These are phyloP conservation scores for Metroxylon sagu DNA, from an alignment of 176 grass and related monocot genomes.

Conservation along the genomic window DNA sequence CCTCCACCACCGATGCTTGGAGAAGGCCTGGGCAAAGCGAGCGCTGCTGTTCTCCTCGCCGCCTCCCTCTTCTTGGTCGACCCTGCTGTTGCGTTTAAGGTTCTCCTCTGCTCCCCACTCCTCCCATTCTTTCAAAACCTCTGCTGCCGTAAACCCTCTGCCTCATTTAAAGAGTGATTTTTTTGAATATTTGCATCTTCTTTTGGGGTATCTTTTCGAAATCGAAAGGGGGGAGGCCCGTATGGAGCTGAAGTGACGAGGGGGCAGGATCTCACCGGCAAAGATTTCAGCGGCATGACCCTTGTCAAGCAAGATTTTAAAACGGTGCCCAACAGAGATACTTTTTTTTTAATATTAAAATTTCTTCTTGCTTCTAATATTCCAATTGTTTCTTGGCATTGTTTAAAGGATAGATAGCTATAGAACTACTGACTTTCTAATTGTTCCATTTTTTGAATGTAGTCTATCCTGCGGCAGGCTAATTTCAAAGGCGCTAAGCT, in stretches of 20 bases:
- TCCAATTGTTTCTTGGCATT: too few relatives aligned
- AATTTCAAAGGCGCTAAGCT: slow-evolving; percentile 81
- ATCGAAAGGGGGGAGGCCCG: slow-evolving; percentile 66
- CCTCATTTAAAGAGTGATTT: too few relatives aligned
- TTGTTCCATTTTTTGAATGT: slow-evolving; percentile 1
- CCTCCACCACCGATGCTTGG: too few relatives aligned
- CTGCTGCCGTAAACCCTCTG: background rate
- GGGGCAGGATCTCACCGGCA: slow-evolving; percentile 86
- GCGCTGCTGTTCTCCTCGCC: slow-evolving; percentile 47
- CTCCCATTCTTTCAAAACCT: background rate
- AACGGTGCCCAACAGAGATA: slow-evolving; percentile 30
- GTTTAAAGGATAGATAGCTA: too few relatives aligned
- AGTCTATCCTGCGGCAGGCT: slow-evolving; percentile 75
- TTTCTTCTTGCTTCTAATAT: too few relatives aligned
- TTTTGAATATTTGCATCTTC: background rate
- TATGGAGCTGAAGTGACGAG: slow-evolving; percentile 81
- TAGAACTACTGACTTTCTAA: background rate
- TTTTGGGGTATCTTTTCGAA: slow-evolving; percentile 4
- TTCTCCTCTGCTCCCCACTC: slow-evolving; percentile 4
- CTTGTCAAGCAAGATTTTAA: slow-evolving; percentile 98
- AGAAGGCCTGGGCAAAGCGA: slow-evolving; percentile 22
- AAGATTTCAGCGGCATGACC: slow-evolving; percentile 84
- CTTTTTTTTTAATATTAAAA: too few relatives aligned
- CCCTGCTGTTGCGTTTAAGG: slow-evolving; percentile 66
- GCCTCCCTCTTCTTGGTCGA: slow-evolving; percentile 56